Evolutionary conservation across 768 basidiomycete genomes (phyloP), one percentile per base, ranked within the genome.

Genomic region (Collybiopsis luxurians): DNA sequence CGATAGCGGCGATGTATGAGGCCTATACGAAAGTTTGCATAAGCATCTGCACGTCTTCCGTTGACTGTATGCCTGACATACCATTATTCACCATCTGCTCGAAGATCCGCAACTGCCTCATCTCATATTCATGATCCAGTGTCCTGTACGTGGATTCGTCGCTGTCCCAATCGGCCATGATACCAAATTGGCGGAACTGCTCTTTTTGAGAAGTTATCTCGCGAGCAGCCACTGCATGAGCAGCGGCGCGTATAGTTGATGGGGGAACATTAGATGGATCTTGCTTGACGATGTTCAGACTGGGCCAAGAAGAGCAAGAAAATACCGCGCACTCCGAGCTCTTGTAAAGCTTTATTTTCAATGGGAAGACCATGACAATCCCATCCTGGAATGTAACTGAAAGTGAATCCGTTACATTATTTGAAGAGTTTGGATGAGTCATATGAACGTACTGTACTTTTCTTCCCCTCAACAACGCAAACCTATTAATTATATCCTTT

Each of bases 281-380:
- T 69, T 82, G 72, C 84, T 87, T 66, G 42, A 48, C 10, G 62
- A 54, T 57, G 48, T 39, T 58, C 3, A 60, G 47, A 15, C 23
- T 13, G 2, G 21, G 24, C 30, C 49, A 9, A 42, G 10, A 39
- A 2, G 9, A 39, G 56, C 7, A 5, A 36, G 17, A 43, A 26
- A 21, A 13, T 26, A 23, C 66, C 46, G 61, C 82, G 54, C 66
- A 91, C 91, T 55, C 83, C 79, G 26, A 96, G 76, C 23, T 88
- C 81, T 58, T 88, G 77, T 34, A 99, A 73, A 0, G 95, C 91
- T 65, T 97, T 98, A 62, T 93, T 92, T 69, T 98, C 96, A 59
- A 98, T 98, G 0, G 96, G 96, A 12, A 98, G 83, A 5, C 96
- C 96, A 68, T 99, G 96, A 64, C 96, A 98, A 66, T 99, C 96